Base-by-base conservation (phyloP, 345 rosid species). In the Tarenaya hassleriana region DNA sequence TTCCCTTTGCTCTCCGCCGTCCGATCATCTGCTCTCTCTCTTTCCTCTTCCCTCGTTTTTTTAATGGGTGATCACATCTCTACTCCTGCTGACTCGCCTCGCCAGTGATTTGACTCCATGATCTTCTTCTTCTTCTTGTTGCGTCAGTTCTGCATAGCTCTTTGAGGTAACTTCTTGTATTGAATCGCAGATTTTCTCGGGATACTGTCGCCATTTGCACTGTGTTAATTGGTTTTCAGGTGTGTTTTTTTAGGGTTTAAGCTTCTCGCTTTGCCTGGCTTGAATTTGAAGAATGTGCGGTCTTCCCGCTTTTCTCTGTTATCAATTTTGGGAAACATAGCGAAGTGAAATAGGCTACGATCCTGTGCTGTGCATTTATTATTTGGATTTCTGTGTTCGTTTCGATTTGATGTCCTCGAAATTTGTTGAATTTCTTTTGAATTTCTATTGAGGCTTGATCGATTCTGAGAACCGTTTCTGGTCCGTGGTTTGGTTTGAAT, bases 1-100 rank as follows among this genome's bases (percentile, higher is more conserved):
- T 16, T 10, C 12, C 2, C 32, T 67, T 45, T 27, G 32, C 59
- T 54, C 4, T 54, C 31, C 31, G 63, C 82, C 86, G 78, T 74
- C 49, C 1, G 86, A 74, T 80, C 55, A 41, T 51, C 42, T 34
- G 48, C 46, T 39, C 58, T 39, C 65, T 43, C 49, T 43, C 32
- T 34, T 56, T 14, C 41, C 18, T 41, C 47, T 56, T 56, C 50
- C 31, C 40, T 38, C 13, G 21, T 49, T 56, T 64, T 63, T 33
- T 55, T 64, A 9, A 51, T 3, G 45, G 52, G 41, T 41, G 24
- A n/a, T n/a, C n/a, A n/a, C 38, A 51, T 37, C 34, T 52, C 17
- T 62, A 17, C 7, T 18, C 58, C 45, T 34, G 63, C 61, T 56
- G 54, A 44, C 48, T 35, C 50, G n/a, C 64, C 66, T 43, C 34